Percentiles rank a stretch among this genome's conserved stretches.
Evolutionary conservation across 2,329 filamentous ascomycete genomes (phyloP).

Genomic region (Gyromitra esculenta): DNA sequence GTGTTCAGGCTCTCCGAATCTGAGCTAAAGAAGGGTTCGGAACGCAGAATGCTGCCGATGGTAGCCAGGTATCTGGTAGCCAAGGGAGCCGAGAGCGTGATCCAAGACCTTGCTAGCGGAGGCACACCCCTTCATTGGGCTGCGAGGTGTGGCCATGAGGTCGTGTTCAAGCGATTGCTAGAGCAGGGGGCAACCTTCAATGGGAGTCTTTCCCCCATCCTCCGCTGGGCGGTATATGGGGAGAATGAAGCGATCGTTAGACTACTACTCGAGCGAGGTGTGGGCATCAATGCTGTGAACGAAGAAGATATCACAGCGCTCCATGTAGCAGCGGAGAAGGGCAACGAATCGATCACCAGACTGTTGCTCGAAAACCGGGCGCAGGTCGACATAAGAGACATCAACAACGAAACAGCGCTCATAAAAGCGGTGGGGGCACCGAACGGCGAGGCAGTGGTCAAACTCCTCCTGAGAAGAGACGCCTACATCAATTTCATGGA

Average conservation of each 20-base stretch:
- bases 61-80: conserved; percentile 10
- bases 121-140: conserved; percentile 22
- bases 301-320: neutral
- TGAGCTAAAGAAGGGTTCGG: neutral
- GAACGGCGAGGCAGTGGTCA: neutral
- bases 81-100: conserved; percentile 16
- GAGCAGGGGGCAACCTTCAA: conserved; percentile 11
- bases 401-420: neutral
- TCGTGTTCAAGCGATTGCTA: conserved; percentile 9
- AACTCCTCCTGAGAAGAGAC: neutral
- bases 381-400: neutral
- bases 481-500: neutral
- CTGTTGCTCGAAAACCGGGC: neutral
- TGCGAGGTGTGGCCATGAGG: conserved; percentile 5
- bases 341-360: neutral
- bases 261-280: neutral
- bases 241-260: conserved; percentile 9
- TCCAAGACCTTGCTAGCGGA: conserved; percentile 10
- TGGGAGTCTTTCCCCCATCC: neutral
- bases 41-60: neutral
- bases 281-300: neutral
- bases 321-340: neutral
- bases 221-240: conserved; percentile 25
- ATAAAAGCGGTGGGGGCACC: neutral
- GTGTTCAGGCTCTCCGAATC: neutral